Percentiles rank a stretch among this genome's conserved stretches.
Conservation (phyloP, 2,329 filamentous ascomycete genomes). For the Ilyonectria destructans region DNA sequence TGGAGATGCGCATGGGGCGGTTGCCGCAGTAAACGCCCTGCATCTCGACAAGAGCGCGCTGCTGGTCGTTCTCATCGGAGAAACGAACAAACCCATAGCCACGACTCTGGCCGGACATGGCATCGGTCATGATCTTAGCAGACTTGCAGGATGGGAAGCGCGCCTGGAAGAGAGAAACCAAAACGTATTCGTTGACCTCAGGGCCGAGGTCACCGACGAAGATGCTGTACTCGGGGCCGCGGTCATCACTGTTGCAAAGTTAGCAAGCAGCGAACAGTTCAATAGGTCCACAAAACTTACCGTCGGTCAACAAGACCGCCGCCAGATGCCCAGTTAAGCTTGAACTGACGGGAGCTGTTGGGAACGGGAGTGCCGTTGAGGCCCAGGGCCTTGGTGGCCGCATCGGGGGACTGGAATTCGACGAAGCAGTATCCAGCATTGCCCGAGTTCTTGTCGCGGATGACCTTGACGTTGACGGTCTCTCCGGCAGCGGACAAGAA, state of each 20-base stretch:
- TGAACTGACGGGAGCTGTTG: constrained; percentile 95
- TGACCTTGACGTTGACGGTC: constrained; percentile 99
- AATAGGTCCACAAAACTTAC: constrained; percentile 64
- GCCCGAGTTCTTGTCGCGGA: constrained; percentile 98
- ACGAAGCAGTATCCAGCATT: constrained; percentile 99
- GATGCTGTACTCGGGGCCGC: constrained; percentile 95
- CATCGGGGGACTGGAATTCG: constrained; percentile 87
- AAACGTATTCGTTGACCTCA: constrained; percentile 98
- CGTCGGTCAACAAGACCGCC: constrained; percentile 95
- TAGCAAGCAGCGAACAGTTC: neutral
- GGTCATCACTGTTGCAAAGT: constrained; percentile 82
- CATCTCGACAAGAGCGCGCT: constrained; percentile 97
- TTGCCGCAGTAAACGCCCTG: constrained; percentile 99
- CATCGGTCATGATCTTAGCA: constrained; percentile 99
- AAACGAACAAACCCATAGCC: constrained; percentile 99
- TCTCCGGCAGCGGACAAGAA: constrained; percentile 92
- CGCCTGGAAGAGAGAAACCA: constrained; percentile 96
- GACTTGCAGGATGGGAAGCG: constrained; percentile 98
- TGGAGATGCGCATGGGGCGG: constrained; percentile 98
- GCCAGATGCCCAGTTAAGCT: constrained; percentile 99
- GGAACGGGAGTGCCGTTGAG: constrained; percentile 93
- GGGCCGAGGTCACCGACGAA: constrained; percentile 98
- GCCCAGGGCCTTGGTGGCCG: constrained; percentile 91
- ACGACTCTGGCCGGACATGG: constrained; percentile 96
- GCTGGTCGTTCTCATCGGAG: constrained; percentile 94